These are phyloP conservation scores for Metschnikowia peoriensis DNA, from an alignment of 805 yeast species.

Conservation along the genomic window DNA sequence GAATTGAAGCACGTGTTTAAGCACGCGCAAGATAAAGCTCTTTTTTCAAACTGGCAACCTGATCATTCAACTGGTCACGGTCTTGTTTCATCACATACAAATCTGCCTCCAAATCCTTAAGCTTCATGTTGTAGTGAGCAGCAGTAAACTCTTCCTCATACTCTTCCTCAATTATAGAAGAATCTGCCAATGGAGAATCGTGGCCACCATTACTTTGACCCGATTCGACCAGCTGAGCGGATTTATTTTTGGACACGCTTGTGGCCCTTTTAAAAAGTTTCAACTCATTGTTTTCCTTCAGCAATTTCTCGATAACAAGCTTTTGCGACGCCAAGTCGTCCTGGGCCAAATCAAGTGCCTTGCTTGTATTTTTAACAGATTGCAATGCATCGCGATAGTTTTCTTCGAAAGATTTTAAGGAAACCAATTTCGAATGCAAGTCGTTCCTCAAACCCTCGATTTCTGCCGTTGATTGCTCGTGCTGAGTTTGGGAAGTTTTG, in stretches of 20 bases:
- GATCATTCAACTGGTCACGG: constrained; percentile 72
- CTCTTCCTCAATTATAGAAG: constrained; percentile 21
- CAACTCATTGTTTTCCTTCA: constrained; percentile 68
- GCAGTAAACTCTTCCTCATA: constrained; percentile 30
- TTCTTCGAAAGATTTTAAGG: constrained; percentile 48
- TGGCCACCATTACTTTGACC: neutral
- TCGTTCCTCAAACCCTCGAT: constrained; percentile 29
- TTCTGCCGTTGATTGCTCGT: constrained; percentile 35
- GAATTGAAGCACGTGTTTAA: neutral
- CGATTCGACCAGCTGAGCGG: constrained; percentile 12
- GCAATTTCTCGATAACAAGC: constrained; percentile 52
- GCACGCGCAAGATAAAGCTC: constrained; percentile 38
- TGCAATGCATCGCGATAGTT: constrained; percentile 71
- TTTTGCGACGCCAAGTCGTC: constrained; percentile 65
- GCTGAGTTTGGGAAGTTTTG: constrained; percentile 44
- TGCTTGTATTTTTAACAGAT: constrained; percentile 70
- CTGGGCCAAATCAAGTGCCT: constrained; percentile 72
- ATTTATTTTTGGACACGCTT: constrained; percentile 23
- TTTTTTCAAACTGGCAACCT: constrained; percentile 57
- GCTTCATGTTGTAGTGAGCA: constrained; percentile 69
- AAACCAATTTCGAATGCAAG: constrained; percentile 26
- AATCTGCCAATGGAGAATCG: constrained; percentile 11
- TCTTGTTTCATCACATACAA: constrained; percentile 78
- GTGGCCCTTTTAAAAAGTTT: constrained; percentile 49
- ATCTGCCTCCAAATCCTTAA: constrained; percentile 83